Evolutionary conservation across 2,329 filamentous ascomycete genomes (phyloP), one percentile per base, ranked within the genome.

Genomic region (Ploettnerulaceae sp.): DNA sequence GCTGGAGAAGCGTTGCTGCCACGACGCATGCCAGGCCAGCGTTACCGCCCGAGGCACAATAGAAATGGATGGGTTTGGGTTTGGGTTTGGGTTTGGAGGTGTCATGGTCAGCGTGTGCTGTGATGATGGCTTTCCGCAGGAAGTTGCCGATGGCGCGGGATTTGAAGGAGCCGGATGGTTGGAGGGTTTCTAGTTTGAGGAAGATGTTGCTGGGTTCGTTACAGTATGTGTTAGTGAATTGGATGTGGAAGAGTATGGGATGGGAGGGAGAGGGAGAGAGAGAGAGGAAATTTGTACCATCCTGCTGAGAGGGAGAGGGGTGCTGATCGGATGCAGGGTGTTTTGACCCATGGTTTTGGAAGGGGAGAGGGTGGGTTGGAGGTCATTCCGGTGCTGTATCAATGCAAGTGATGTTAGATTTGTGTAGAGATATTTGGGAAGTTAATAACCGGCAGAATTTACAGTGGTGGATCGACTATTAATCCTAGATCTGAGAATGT

Each of bases 101-200:
- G n/a, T n/a, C n/a, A n/a, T n/a, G n/a, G n/a, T n/a, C n/a, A 20
- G 49, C 33, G 9, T 46, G 40, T n/a, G 55, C 49, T 7, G 35
- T 20, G n/a, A 33, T 12, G 46, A 68, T 61, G 45, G 72, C 64
- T 56, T 72, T 70, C 42, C 81, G 72, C 63, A 89, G 82, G 62
- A 86, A 75, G 65, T 86, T 78, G 39, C 86, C 86, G 51, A 91
- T 79, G 22, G 84, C 86, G 55, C 80, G 76, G 36, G 86, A 90
- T 66, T 94, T 93, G 79, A 94, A 95, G 29, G 86, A 90, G 53
- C 86, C 86, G 17, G 84, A 85, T 4, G 88, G 89, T 62, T 95
- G 89, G 45, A 89, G 77, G 63, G 86, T 86, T 60, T 95, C 89
- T 53, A 94, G 79, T 67, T 94, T 95, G 61, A 95, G 81, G 66